Base-by-base conservation (phyloP, 257 asterid species). In the Gentiana macrophylla region DNA sequence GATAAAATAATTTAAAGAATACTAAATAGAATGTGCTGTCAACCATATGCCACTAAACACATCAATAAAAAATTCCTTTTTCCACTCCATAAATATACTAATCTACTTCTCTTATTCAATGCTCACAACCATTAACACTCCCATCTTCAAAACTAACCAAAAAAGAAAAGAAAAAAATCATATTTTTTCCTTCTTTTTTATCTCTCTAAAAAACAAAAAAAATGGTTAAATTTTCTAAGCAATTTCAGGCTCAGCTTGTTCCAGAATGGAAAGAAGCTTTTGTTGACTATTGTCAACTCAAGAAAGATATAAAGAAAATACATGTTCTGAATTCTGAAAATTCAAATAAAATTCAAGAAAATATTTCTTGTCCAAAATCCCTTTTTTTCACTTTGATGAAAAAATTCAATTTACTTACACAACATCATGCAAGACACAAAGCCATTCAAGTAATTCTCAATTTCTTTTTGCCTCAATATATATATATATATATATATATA, bases 241-340 rank as follows among this genome's bases (percentile, higher is more conserved):
- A 90, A 63, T 90, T 84, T 59, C 96, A 90, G 67, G 96, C 83
- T 1, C 96, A 86, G 54, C 65, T 90, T 52, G 79, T 90, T 50
- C 95, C 96, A 1, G 98, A 90, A 75, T 90, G 98, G 98, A 90
- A 84, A 63, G 98, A 90, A 50, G 98, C 98, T 36, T 90, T 86
- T 53, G 95, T 90, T 13, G 98, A 90, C 58, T 90, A 90, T 60
- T 75, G 84, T 73, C 81, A 77, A 64, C 89, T 90, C 52, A 90
- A 90, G 67, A 80, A 74, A 61, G 86, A 86, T 12, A 70, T 90
- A 70, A 86, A 90, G 81, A 82, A 85, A 74, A 75, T 84, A 55
- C 76, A 75, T 46, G 66, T 70, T 55, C 68, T 72, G 56, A 67
- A 65, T 49, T 64, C 62, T 60, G 78, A 54, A 0, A 56, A 66